These are phyloP conservation scores for Xerocomus cyaneibrunnescens DNA, from an alignment of 1,284 basidiomycete species.

Conservation along the genomic window DNA sequence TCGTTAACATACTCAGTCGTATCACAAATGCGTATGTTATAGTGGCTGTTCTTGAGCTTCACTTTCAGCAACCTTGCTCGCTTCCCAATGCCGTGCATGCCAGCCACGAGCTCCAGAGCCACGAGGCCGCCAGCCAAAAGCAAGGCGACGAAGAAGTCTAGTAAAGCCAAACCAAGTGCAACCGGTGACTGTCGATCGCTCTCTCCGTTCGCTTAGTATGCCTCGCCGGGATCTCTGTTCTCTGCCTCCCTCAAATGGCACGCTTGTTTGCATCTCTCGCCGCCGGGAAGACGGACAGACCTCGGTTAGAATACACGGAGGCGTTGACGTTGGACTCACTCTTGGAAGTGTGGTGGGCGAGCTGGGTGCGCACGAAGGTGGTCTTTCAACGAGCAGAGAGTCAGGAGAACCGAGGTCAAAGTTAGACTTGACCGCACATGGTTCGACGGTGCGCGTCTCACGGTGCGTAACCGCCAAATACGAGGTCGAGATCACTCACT, in stretches of 20 bases:
- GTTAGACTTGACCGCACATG: slow-evolving; percentile 42
- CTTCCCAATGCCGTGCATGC: slow-evolving; percentile 7
- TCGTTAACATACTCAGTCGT: too few relatives aligned
- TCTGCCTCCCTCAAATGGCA: slow-evolving; percentile 65
- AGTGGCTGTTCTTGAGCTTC: too few relatives aligned
- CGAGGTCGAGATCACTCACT: slow-evolving; percentile 3
- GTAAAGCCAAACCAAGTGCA: background rate
- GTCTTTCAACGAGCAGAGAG: slow-evolving; percentile 42
- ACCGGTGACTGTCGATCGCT: slow-evolving; percentile 14
- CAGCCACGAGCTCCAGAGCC: slow-evolving; percentile 1
- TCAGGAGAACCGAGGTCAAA: slow-evolving; percentile 36
- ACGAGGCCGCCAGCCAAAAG: background rate
- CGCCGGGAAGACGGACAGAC: slow-evolving; percentile 48
- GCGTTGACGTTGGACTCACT: slow-evolving; percentile 62
- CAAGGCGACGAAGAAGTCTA: slow-evolving; percentile 2
- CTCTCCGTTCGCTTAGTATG: slow-evolving; percentile 59
- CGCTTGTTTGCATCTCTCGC: slow-evolving; percentile 41
- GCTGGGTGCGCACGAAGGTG: slow-evolving; percentile 60
- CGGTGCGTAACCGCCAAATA: slow-evolving; percentile 36
- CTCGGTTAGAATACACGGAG: slow-evolving; percentile 64
- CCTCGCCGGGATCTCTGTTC: slow-evolving; percentile 63
- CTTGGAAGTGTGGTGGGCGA: slow-evolving; percentile 77
- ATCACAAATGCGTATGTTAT: background rate
- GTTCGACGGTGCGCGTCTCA: slow-evolving; percentile 26
- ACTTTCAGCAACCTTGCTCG: too few relatives aligned